Base-by-base conservation (phyloP, 1,139 yeast genomes). In the Candida glucosophila region DNA sequence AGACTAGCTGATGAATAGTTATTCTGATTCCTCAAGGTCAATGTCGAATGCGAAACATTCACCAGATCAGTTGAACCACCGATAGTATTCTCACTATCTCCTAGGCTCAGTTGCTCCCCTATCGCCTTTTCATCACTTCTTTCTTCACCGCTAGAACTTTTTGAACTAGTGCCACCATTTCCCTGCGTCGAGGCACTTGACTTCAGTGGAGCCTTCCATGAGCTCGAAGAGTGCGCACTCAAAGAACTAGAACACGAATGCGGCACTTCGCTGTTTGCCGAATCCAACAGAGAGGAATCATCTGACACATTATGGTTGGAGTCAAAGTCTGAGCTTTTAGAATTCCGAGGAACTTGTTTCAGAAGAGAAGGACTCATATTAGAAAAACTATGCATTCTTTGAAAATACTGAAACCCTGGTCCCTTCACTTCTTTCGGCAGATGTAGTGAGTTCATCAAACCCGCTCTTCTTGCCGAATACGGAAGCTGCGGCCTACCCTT, bases 361-460 rank as follows among this genome's bases (percentile, higher is more conserved):
- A n/a, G n/a, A n/a, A n/a, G n/a, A n/a, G n/a, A n/a, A n/a, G n/a
- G n/a, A n/a, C n/a, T n/a, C n/a, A n/a, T n/a, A n/a, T n/a, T n/a
- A n/a, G 37, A 31, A 17, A 36, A 34, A 18, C 34, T 34, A 25
- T 40, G 45, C 23, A 60, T 36, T 31, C 55, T 58, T 27, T 53
- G 55, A 22, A 59, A 50, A 34, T 51, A 63, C 37, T 59, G 61
- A 36, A 62, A 68, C 20, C 68, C 61, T 1, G 70, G 70, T 22
- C 69, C 40, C 33, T 59, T 60, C n/a, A 37, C 34, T 16, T 50
- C 60, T 22, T 33, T 40, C n/a, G 44, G 30, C 3, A 44, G 39
- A 11, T 44, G 33, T 18, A 54, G 39, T 12, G 55, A 45, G 19
- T 52, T 30, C 28, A 41, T 25, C 24, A 58, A 55, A 23, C 49